Percentiles rank a stretch among this genome's conserved stretches.
Evolutionary conservation across 768 basidiomycete species (phyloP).

Genomic region (Amanita exitialis): DNA sequence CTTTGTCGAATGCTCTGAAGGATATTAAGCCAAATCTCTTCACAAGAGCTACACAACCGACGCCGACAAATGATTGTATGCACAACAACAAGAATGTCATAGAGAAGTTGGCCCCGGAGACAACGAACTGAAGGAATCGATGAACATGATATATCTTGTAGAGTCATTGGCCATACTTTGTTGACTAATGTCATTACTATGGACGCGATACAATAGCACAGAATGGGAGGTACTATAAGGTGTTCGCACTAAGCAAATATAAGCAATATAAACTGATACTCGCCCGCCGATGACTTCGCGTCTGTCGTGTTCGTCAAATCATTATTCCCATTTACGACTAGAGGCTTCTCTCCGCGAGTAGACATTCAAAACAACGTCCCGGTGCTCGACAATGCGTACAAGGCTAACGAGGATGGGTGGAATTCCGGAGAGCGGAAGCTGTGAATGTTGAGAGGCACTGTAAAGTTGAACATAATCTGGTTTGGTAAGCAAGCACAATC

Average conservation of each 20-base stretch:
- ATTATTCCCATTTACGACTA: slow-evolving; percentile 15
- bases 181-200: slow-evolving; percentile 97
- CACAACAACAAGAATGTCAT: slow-evolving; percentile 95
- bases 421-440: background rate
- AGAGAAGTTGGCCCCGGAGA: slow-evolving; percentile 85
- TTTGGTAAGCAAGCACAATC: background rate
- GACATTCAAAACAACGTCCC: slow-evolving; percentile 5
- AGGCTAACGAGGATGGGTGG: background rate
- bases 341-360: slow-evolving; percentile 10
- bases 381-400: background rate
- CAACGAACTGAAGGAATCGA: slow-evolving; percentile 60
- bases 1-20: slow-evolving; percentile 72
- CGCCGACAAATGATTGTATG: slow-evolving; percentile 87
- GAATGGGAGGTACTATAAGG: slow-evolving; percentile 60
- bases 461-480: background rate
- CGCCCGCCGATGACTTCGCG: slow-evolving; percentile 15
- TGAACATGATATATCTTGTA: background rate
- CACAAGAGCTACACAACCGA: slow-evolving; percentile 58
- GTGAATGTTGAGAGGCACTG: no score
- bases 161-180: slow-evolving; percentile 45
- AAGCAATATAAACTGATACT: slow-evolving; percentile 5
- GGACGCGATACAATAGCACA: slow-evolving; percentile 85
- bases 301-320: slow-evolving; percentile 25
- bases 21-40: slow-evolving; percentile 75
- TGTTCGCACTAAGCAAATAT: background rate